Evolutionary conservation across 768 basidiomycete species (phyloP).

Genomic region (Lactarius vividus): DNA sequence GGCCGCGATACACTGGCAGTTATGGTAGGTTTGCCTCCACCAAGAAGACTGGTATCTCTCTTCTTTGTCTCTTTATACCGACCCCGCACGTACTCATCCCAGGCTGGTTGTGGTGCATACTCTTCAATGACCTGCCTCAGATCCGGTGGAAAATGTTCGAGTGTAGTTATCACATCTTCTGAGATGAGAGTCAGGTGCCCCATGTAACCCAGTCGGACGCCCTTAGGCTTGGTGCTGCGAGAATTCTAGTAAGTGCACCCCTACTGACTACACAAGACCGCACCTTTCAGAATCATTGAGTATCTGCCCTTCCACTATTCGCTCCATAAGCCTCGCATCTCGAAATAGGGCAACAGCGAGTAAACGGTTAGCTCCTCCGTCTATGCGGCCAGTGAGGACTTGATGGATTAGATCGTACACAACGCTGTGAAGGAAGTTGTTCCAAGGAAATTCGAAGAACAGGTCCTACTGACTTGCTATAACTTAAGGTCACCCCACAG

Average conservation of each 20-base stretch:
- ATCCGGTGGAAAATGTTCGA: slow-evolving; percentile 84
- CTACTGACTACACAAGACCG: slow-evolving; percentile 24
- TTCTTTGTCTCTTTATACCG: slow-evolving; percentile 84
- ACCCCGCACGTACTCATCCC: slow-evolving; percentile 88
- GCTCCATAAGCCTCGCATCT: slow-evolving; percentile 79
- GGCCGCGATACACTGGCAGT: slow-evolving; percentile 28
- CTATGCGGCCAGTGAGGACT: slow-evolving; percentile 84
- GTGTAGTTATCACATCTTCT: slow-evolving; percentile 88
- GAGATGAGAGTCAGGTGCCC: slow-evolving; percentile 94
- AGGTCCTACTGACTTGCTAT: slow-evolving; percentile 57
- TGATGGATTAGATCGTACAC: slow-evolving; percentile 97
- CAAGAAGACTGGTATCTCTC: slow-evolving; percentile 74
- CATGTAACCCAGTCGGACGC: slow-evolving; percentile 90
- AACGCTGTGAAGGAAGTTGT: slow-evolving; percentile 95
- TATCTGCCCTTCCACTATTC: slow-evolving; percentile 84
- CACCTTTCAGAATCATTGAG: slow-evolving; percentile 76
- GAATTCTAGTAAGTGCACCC: slow-evolving; percentile 5
- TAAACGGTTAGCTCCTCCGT: slow-evolving; percentile 80
- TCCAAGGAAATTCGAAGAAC: slow-evolving; percentile 96
- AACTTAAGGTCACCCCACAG: slow-evolving; percentile 8
- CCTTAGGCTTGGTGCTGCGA: slow-evolving; percentile 64
- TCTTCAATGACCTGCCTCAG: slow-evolving; percentile 60
- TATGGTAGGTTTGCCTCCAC: slow-evolving; percentile 78
- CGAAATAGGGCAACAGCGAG: slow-evolving; percentile 80
- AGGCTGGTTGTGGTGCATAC: slow-evolving; percentile 73